Percentiles rank a stretch among this genome's conserved stretches.
Conservation (phyloP, 2,329 filamentous ascomycete species). For the Cladosporium sp. region DNA sequence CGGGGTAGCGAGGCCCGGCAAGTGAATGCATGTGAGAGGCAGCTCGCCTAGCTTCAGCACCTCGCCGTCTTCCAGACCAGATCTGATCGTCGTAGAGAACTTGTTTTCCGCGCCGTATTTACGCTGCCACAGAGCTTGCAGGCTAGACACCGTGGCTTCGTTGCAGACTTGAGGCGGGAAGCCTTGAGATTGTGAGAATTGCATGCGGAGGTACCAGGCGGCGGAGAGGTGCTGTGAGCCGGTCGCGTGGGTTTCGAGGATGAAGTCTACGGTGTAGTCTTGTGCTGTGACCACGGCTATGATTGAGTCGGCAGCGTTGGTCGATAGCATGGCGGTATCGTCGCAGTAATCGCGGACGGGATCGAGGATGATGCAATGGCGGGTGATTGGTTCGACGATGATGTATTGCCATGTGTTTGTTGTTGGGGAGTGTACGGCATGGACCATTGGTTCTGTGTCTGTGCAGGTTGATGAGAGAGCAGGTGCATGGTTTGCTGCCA, state of each 20-base stretch:
- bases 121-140: conserved; percentile 10
- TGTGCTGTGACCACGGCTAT: not conserved
- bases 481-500: no score
- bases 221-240: conserved; percentile 1
- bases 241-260: conserved; percentile 9
- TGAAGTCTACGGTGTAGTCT: conserved; percentile 11
- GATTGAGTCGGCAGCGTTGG: conserved; percentile 11
- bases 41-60: not conserved
- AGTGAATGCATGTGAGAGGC: conserved; percentile 1
- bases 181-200: conserved; percentile 1
- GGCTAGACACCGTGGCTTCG: conserved; percentile 4
- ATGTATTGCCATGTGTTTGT: conserved; percentile 50
- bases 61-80: conserved; percentile 7
- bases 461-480: no score
- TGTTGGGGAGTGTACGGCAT: not conserved
- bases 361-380: conserved; percentile 8
- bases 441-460: not conserved
- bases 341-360: conserved; percentile 12
- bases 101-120: conserved; percentile 7
- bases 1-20: conserved; percentile 4
- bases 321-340: conserved; percentile 3
- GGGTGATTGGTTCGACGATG: conserved; percentile 1
- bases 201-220: conserved; percentile 14
- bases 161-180: conserved; percentile 4
- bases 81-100: conserved; percentile 8